Percentiles rank a stretch among this genome's conserved stretches.
These are phyloP conservation scores for Coniophora puteana DNA, from an alignment of 1,284 basidiomycete genomes.

Conservation along the genomic window DNA sequence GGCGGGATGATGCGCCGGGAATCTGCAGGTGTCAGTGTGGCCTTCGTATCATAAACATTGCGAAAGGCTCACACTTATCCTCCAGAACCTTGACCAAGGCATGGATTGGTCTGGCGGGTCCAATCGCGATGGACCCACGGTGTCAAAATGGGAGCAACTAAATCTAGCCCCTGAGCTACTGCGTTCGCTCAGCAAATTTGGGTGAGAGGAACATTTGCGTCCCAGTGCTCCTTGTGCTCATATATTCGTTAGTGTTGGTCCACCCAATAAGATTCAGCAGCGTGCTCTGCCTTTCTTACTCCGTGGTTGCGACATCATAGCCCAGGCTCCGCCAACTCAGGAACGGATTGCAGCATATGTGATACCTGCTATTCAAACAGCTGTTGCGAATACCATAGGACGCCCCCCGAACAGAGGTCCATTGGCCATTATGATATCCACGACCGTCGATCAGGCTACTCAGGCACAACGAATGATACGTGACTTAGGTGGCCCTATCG, in stretches of 20 bases:
- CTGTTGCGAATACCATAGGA: slow-evolving; percentile 56
- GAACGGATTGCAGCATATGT: slow-evolving; percentile 97
- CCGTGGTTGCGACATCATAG: slow-evolving; percentile 93
- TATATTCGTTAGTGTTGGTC: slow-evolving; percentile 68
- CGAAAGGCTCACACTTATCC: slow-evolving; percentile 11
- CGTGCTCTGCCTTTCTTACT: slow-evolving; percentile 94
- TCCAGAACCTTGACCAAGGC: slow-evolving; percentile 49
- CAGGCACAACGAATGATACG: slow-evolving; percentile 97
- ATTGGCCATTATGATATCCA: slow-evolving; percentile 90
- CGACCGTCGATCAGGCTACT: slow-evolving; percentile 97
- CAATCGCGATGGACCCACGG: slow-evolving; percentile 77
- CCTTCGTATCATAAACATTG: slow-evolving; percentile 7
- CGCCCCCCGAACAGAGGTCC: slow-evolving; percentile 70
- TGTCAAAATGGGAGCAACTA: slow-evolving; percentile 96
- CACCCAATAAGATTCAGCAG: slow-evolving; percentile 98
- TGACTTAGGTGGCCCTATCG: slow-evolving; percentile 89
- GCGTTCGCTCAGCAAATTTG: slow-evolving; percentile 89
- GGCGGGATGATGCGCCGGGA: slow-evolving; percentile 63
- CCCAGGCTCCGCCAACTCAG: slow-evolving; percentile 97
- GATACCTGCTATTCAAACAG: slow-evolving; percentile 88
- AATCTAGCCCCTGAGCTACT: slow-evolving; percentile 84
- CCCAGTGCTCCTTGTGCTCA: slow-evolving; percentile 12
- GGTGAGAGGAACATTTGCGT: slow-evolving; percentile 47
- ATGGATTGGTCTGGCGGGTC: slow-evolving; percentile 50
- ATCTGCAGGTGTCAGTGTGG: slow-evolving; percentile 60